These are phyloP conservation scores for Suillus paluster DNA, from an alignment of 768 basidiomycete species.

Conservation along the genomic window DNA sequence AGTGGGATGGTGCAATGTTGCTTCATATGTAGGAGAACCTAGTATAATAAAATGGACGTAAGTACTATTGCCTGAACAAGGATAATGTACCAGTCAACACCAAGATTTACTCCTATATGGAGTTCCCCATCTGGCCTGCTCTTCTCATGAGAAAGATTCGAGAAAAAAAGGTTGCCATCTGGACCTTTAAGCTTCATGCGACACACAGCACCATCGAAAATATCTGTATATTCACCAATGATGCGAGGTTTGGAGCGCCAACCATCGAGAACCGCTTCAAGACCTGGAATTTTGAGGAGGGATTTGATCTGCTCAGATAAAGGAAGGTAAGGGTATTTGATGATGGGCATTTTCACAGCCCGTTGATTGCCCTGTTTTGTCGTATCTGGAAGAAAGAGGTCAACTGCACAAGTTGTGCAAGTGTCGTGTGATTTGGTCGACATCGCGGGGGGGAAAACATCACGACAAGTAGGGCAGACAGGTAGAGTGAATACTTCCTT, in stretches of 20 bases:
- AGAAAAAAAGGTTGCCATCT: slow-evolving; percentile 35
- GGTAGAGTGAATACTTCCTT: slow-evolving; percentile 21
- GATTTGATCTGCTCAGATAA: slow-evolving; percentile 6
- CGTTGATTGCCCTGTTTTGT: slow-evolving; percentile 1
- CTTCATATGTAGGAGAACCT: slow-evolving; percentile 41
- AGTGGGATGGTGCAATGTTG: slow-evolving; percentile 38
- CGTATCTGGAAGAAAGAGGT: slow-evolving; percentile 2
- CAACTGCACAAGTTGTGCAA: background rate
- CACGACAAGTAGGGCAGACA: slow-evolving; percentile 25
- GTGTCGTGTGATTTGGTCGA: slow-evolving; percentile 5
- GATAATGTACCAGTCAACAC: slow-evolving; percentile 33
- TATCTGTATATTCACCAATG: slow-evolving; percentile 22
- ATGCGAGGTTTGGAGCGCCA: slow-evolving; percentile 13
- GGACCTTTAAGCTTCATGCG: slow-evolving; percentile 19
- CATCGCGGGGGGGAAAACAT: slow-evolving; percentile 19
- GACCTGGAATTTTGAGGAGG: slow-evolving; percentile 23
- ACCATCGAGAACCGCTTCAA: slow-evolving; percentile 27
- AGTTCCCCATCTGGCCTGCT: slow-evolving; percentile 28
- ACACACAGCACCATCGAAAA: slow-evolving; percentile 34
- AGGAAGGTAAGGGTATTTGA: slow-evolving; percentile 14
- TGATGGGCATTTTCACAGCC: background rate
- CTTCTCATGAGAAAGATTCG: slow-evolving; percentile 4
- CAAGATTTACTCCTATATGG: slow-evolving; percentile 29
- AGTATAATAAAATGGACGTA: too few relatives aligned
- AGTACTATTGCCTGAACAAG: too few relatives aligned